phyloP scores from a whole-genome alignment of 306 rosid species.

The Rosa rugosa region DNA sequence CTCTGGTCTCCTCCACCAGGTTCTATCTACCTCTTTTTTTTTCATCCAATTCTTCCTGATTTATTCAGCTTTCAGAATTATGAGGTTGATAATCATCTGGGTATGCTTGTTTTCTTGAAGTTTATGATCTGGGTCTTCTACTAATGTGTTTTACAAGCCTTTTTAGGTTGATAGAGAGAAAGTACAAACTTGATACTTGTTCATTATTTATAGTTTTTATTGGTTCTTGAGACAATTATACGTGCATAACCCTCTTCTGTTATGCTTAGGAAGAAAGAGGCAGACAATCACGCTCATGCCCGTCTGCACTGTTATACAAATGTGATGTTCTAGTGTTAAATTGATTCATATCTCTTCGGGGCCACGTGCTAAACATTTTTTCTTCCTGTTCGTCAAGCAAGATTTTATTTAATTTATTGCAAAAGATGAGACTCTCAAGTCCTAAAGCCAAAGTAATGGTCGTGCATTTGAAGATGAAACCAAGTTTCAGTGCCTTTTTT shows the following conservation, averaged over 20 bases:
- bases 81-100: slow-evolving; percentile 7
- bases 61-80: not conserved
- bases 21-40: slow-evolving; percentile 3
- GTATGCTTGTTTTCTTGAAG: not conserved
- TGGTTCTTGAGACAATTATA: too few species aligned
- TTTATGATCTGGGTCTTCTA: slow-evolving; percentile 13
- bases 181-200: not conserved
- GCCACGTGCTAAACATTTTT: not conserved
- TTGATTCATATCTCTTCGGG: not conserved
- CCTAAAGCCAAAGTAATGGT: not conserved
- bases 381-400: not conserved
- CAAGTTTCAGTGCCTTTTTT: slow-evolving; percentile 1
- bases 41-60: not conserved
- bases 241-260: not conserved
- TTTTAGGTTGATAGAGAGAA: not conserved
- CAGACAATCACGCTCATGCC: not conserved
- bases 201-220: too few species aligned
- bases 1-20: slow-evolving; percentile 75
- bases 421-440: not conserved
- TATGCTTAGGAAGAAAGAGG: not conserved
- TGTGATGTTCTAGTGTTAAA: not conserved
- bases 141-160: not conserved
- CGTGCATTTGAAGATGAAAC: slow-evolving; percentile 3
- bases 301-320: not conserved
- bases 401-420: not conserved